Conservation (phyloP, 176 grass and related monocot species). For the Rhipidocladum racemiflorum region DNA sequence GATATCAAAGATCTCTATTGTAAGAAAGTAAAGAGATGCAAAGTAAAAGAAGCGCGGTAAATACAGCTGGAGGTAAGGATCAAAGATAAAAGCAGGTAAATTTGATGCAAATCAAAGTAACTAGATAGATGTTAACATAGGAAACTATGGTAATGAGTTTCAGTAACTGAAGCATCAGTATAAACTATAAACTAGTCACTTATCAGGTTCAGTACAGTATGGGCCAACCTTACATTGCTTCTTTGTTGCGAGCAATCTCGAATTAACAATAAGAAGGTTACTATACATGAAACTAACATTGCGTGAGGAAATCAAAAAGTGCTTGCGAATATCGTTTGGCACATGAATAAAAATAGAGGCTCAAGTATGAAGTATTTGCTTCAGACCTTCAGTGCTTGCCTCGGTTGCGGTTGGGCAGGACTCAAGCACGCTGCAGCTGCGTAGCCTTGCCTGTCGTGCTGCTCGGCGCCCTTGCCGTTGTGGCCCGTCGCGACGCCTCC, state of each 20-base stretch:
- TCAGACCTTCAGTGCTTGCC: no score
- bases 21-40: background rate
- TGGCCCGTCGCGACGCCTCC: no score
- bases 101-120: background rate
- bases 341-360: no score
- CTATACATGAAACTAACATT: background rate
- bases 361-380: no score
- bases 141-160: slow-evolving; percentile 8
- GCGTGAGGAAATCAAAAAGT: no score
- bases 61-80: background rate
- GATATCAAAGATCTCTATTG: background rate
- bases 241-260: slow-evolving; percentile 2
- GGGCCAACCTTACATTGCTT: background rate
- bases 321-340: no score
- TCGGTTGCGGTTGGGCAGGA: no score
- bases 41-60: background rate
- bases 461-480: no score
- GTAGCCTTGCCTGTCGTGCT: no score
- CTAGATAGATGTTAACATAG: background rate
- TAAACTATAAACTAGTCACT: background rate
- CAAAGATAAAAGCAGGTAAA: background rate
- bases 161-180: background rate
- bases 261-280: slow-evolving; percentile 16
- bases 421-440: no score
- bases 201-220: slow-evolving; percentile 19